Evolutionary conservation across 257 asterid species (phyloP), one percentile per base, ranked within the genome.

Genomic region (Primulina tabacum): DNA sequence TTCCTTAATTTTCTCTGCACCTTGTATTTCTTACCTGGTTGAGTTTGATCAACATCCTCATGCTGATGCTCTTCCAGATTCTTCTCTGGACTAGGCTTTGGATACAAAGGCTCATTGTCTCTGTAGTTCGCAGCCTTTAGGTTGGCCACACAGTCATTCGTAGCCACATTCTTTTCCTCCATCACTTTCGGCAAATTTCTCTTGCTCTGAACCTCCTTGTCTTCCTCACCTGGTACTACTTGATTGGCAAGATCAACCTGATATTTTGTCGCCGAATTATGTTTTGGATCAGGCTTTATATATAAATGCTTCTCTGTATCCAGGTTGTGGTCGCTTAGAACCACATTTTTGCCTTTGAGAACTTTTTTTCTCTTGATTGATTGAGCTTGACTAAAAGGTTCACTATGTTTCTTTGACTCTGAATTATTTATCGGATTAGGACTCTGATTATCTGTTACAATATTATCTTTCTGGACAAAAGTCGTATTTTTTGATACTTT

Each of bases 91-190:
- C 50, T 38, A 9, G 16, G 50, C 16, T 38, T 38, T 17, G 7
- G 62, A 52, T 28, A 67, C 29, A 40, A 18, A 24, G n/a, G 37
- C 30, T 29, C 75, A 6, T 52, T 35, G 9, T 69, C 71, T 30
- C 21, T 21, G 28, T 56, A 28, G 7, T 60, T 63, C 72, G 17
- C 18, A 2, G 2, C 30, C 77, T n/a, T 70, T 71, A 30, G 32
- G 59, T 57, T 61, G 21, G 66, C 66, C 55, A 29, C 60, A 67
- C 21, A 6, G 18, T 63, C 67, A 62, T 34, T 32, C 4, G 11
- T 32, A 10, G 63, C 60, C 72, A 64, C 21, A 70, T 58, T 43
- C 37, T 71, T 70, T 16, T 18, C 57, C 65, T 59, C 43, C 40
- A 7, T 8, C 70, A 7, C 8, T 47, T 17, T 8, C 1, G 24